Evolutionary conservation across 2,329 filamentous ascomycete species (phyloP), one percentile per base, ranked within the genome.

Genomic region (Botrytis byssoidea): DNA sequence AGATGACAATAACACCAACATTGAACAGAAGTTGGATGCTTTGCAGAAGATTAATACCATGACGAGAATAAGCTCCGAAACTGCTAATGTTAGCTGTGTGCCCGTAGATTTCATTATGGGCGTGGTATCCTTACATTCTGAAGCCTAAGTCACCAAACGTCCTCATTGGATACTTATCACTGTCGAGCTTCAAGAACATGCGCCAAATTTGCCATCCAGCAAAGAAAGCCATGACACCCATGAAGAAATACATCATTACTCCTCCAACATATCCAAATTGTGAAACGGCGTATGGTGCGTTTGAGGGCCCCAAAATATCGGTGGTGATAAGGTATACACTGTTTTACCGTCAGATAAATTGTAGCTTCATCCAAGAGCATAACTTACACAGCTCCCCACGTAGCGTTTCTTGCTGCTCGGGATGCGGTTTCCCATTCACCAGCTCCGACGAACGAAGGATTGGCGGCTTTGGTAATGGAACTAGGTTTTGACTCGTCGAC

Each of bases 1-100:
- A 83, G 51, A 89, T 83, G 66, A 88, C 85, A 69, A 89, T 82
- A 64, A 88, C 81, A 9, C 84, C 83, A 3, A 89, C 86, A 71
- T 85, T 85, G 37, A 89, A 81, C 37, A 89, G 76, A 59, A 87
- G 80, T 74, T 84, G 83, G 48, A 87, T 73, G 1, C 83, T 81
- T 78, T 87, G 86, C 7, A 85, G 79, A 60, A 85, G 74, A 77
- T 88, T 87, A 80, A 86, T 82, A 29, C 83, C 74, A 74, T 87
- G 82, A 16, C 86, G 84, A n/a, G 83, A 80, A 67, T 76, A 80
- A 14, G 80, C 79, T 10, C 86, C 86, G 73, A 82, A 86, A 60
- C 70, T 71, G 6, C 32, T 18, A 40, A 18, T 1, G 37, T 71
- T 35, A 71, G 70, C 6, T 42, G 20, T 20, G 59, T 12, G 10